phyloP scores from a whole-genome alignment of 345 rosid genomes.

The Trapa bicornis region DNA sequence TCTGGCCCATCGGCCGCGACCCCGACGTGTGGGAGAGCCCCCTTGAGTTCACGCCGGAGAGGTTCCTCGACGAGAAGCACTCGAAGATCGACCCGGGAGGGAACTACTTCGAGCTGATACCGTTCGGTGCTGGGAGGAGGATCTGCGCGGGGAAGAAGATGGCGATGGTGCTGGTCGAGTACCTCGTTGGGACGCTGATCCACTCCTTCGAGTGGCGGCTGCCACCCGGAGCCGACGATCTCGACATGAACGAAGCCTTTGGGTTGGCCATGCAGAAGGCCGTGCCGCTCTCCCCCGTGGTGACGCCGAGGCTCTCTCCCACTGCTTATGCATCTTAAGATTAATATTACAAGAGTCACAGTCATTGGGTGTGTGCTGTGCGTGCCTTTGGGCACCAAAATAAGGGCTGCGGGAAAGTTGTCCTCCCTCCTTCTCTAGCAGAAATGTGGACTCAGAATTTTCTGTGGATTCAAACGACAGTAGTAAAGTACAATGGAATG shows the following conservation, averaged over 20 bases:
- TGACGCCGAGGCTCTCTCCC: slow-evolving; percentile 28
- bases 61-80: slow-evolving; percentile 26
- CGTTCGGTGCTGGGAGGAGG: slow-evolving; percentile 53
- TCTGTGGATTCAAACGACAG: too few species aligned
- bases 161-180: slow-evolving; percentile 49
- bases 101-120: slow-evolving; percentile 52
- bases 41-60: slow-evolving; percentile 27
- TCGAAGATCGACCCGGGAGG: slow-evolving; percentile 41
- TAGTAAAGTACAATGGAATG: too few species aligned
- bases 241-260: slow-evolving; percentile 55
- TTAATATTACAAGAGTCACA: slow-evolving; percentile 42
- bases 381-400: too few species aligned
- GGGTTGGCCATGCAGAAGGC: slow-evolving; percentile 58
- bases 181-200: slow-evolving; percentile 36
- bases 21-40: slow-evolving; percentile 47
- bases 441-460: too few species aligned
- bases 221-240: slow-evolving; percentile 15
- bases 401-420: too few species aligned
- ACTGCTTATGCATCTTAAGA: slow-evolving; percentile 31
- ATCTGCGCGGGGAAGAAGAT: slow-evolving; percentile 57
- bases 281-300: slow-evolving; percentile 38
- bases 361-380: too few species aligned
- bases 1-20: slow-evolving; percentile 63
- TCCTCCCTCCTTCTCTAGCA: too few species aligned
- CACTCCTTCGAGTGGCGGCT: slow-evolving; percentile 54